Evolutionary conservation across 2,329 filamentous ascomycete genomes (phyloP).

Genomic region (Uncinocarpus reesii): DNA sequence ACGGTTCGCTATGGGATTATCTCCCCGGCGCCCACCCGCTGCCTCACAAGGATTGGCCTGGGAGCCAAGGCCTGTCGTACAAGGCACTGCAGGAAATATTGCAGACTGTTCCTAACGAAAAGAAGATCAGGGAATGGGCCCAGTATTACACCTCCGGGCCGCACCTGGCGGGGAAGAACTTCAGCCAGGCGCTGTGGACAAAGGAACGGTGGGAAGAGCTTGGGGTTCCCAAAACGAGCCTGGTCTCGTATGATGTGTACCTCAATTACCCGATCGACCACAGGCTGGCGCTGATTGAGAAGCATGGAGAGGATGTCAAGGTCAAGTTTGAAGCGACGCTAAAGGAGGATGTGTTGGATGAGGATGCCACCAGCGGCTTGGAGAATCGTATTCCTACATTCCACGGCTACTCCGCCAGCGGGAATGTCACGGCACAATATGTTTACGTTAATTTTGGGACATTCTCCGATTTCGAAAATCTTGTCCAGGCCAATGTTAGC

Average conservation of each 20-base stretch:
- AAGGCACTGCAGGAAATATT: slow-evolving; percentile 48
- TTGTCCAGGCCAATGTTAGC: slow-evolving; percentile 62
- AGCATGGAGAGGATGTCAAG: slow-evolving; percentile 34
- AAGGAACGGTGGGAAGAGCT: slow-evolving; percentile 61
- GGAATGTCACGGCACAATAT: slow-evolving; percentile 78
- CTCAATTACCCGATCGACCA: slow-evolving; percentile 68
- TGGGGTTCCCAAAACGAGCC: slow-evolving; percentile 48
- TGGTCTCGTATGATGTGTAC: slow-evolving; percentile 64
- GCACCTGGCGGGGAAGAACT: slow-evolving; percentile 67
- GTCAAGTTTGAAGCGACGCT: slow-evolving; percentile 70
- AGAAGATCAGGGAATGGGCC: slow-evolving; percentile 59
- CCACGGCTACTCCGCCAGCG: slow-evolving; percentile 86
- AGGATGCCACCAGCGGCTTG: slow-evolving; percentile 68
- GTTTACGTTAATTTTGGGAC: slow-evolving; percentile 90
- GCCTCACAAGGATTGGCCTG: slow-evolving; percentile 34
- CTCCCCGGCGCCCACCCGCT: slow-evolving; percentile 32
- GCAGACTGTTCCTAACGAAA: slow-evolving; percentile 43
- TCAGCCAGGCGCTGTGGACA: slow-evolving; percentile 68
- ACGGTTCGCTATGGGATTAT: slow-evolving; percentile 33
- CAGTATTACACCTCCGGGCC: slow-evolving; percentile 66
- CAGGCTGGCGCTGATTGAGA: slow-evolving; percentile 55
- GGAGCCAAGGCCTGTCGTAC: slow-evolving; percentile 41
- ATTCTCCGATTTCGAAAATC: slow-evolving; percentile 72
- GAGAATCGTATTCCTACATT: slow-evolving; percentile 73
- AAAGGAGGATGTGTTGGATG: slow-evolving; percentile 71